Percentiles rank a stretch among this genome's conserved stretches.
Evolutionary conservation across 73 alveolate genomes (phyloP).

Genomic region (Diophrys appendiculata): DNA sequence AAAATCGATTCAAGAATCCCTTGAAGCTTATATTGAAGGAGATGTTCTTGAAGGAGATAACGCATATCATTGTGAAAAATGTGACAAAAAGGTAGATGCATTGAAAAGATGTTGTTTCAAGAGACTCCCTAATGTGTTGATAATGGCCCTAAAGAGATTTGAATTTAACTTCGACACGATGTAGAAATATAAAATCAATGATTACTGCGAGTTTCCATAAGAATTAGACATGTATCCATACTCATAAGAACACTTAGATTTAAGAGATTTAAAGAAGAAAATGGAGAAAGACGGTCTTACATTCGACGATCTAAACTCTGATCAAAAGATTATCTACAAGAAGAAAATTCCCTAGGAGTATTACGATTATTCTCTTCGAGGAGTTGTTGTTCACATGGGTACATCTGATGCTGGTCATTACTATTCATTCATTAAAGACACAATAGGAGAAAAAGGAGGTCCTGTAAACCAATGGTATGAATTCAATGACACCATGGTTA

Average conservation of each 20-base stretch:
- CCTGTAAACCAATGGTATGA: slow-evolving; percentile 71
- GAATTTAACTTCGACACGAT: slow-evolving; percentile 92
- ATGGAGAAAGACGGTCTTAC: slow-evolving; percentile 54
- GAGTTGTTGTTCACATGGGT: slow-evolving; percentile 91
- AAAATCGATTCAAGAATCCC: slow-evolving; percentile 69
- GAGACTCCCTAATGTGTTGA: slow-evolving; percentile 87
- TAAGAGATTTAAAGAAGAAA: slow-evolving; percentile 41
- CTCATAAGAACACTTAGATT: slow-evolving; percentile 33
- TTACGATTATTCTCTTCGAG: slow-evolving; percentile 79
- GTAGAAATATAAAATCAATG: slow-evolving; percentile 89
- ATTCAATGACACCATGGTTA: slow-evolving; percentile 76
- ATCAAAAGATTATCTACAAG: slow-evolving; percentile 13
- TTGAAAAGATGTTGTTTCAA: slow-evolving; percentile 83
- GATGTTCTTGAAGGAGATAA: slow-evolving; percentile 96
- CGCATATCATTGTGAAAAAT: slow-evolving; percentile 94
- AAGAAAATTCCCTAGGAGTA: slow-evolving; percentile 66
- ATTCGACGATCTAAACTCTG: slow-evolving; percentile 43
- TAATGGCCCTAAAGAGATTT: slow-evolving; percentile 88
- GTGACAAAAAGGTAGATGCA: slow-evolving; percentile 93
- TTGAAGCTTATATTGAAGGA: slow-evolving; percentile 85
- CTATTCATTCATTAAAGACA: slow-evolving; percentile 69
- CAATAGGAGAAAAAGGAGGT: slow-evolving; percentile 20
- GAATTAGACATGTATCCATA: slow-evolving; percentile 83
- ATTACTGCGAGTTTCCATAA: slow-evolving; percentile 92
- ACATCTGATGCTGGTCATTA: slow-evolving; percentile 95